Conservation (phyloP, 2,329 filamentous ascomycete genomes). For the Exophiala sideris region DNA sequence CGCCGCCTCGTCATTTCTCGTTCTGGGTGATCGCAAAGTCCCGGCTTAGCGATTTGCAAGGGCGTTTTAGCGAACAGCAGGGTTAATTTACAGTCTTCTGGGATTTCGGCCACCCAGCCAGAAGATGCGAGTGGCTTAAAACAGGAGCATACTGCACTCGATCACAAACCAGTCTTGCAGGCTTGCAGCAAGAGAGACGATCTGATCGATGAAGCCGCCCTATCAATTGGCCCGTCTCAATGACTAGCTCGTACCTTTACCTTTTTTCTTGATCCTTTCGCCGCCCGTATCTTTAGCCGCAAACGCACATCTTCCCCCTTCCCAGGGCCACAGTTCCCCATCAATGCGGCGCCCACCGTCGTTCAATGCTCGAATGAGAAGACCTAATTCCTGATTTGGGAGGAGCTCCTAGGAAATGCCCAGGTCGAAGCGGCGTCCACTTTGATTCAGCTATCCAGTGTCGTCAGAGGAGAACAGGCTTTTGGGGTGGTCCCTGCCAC, state of each 20-base stretch:
- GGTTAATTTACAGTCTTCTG: not conserved
- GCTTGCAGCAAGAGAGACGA: not conserved
- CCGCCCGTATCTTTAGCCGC: not conserved
- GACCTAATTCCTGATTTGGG: too few relatives aligned
- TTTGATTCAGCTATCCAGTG: not conserved
- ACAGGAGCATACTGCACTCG: not conserved
- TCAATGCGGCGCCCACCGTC: too few relatives aligned
- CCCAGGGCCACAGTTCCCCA: too few relatives aligned
- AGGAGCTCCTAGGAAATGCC: too few relatives aligned
- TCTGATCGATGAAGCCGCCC: not conserved
- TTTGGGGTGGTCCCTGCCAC: too few relatives aligned
- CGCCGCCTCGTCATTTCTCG: slow-evolving; percentile 9
- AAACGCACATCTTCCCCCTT: too few relatives aligned
- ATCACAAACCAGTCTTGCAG: not conserved
- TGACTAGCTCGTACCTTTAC: not conserved
- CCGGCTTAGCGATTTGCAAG: not conserved
- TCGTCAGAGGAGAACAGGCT: not conserved
- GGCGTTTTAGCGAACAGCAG: slow-evolving; percentile 10
- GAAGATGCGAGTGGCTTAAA: not conserved
- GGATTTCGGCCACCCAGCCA: not conserved
- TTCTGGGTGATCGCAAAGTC: not conserved
- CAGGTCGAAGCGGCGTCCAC: too few relatives aligned
- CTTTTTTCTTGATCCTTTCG: not conserved
- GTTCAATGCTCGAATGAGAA: too few relatives aligned
- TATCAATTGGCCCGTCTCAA: not conserved